Evolutionary conservation across 352 stramenopile species (phyloP).

Genomic region (Albugo candida): DNA sequence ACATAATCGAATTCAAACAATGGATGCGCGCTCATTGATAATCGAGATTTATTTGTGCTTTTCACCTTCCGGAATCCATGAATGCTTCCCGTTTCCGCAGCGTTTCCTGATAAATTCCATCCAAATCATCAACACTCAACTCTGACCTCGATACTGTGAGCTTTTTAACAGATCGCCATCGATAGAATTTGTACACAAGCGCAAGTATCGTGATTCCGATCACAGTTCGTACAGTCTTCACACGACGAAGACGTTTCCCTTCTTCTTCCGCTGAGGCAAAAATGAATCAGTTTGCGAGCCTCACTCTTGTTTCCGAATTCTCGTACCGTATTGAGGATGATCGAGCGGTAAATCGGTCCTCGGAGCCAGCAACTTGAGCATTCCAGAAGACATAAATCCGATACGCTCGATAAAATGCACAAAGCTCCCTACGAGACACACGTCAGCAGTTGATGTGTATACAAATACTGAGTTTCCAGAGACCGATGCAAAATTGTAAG

Average conservation of each 20-base stretch:
- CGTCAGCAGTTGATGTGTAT: neutral
- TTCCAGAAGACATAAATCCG: conserved; percentile 45
- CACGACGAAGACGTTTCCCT: conserved; percentile 35
- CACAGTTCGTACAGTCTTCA: conserved; percentile 68
- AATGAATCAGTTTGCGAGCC: conserved; percentile 8
- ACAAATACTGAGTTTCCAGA: neutral
- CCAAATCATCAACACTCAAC: neutral
- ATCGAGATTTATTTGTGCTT: too few relatives aligned
- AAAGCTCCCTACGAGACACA: conserved; percentile 22
- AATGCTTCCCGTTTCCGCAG: too few relatives aligned
- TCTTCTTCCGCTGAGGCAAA: conserved; percentile 54
- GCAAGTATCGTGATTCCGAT: conserved; percentile 31
- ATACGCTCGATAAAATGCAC: conserved; percentile 72
- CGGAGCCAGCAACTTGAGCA: conserved; percentile 46
- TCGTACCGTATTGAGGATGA: conserved; percentile 44
- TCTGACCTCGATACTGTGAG: neutral
- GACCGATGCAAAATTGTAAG: conserved; percentile 46
- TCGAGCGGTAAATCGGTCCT: conserved; percentile 38
- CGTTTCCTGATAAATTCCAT: neutral
- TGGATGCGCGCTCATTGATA: too few relatives aligned
- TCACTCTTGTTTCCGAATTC: neutral
- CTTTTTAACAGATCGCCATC: conserved; percentile 11
- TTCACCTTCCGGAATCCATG: too few relatives aligned
- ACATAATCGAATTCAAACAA: too few relatives aligned
- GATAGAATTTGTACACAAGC: conserved; percentile 32